Base-by-base conservation (phyloP, 495 filamentous ascomycete genomes). In the Neurospora sp. region DNA sequence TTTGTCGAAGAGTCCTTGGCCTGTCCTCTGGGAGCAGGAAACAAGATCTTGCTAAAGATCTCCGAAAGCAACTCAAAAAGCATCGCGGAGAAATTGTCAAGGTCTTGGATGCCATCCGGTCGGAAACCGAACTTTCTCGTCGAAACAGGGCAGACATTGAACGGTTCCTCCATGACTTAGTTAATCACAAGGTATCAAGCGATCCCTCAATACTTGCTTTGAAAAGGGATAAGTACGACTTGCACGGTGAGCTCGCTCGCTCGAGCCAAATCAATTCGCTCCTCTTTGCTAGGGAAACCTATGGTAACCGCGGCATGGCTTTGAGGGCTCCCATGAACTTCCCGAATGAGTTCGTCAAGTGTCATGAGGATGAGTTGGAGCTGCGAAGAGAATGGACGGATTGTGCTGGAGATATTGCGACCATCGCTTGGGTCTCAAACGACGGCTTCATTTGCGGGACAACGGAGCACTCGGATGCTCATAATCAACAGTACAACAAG, bases 401-500 rank as follows among this genome's bases (percentile, higher is more conserved):
- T 44, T 87, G 85, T 40, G 89, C 87, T 40, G 87, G 89, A 8
- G 89, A 91, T 76, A 88, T 92, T 22, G 80, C 83, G 61, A 87
- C 85, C 31, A 81, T 89, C 14, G 82, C 81, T 39, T 92, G 90
- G 90, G 75, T 84, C 0, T 82, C 84, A 1, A 81, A 87, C 71
- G 81, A 84, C 8, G 78, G 75, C n/a, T 87, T 88, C 70, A 74
- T 88, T 37, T 87, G 85, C 70, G 94, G 94, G 3, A 91, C 93
- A 3, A 89, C 90, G 3, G 90, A 92, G 38, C 88, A 92, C 72
- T 89, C 88, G 1, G 93, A 97, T 77, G 79, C 87, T 1, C 86
- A 90, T 70, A 93, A 92, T 73, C 91, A 94, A 83, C 90, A 93
- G 70, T 97, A 97, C 81, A 97, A 97, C 76, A 87, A 91, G 68